Percentiles rank a stretch among this genome's conserved stretches.
These are phyloP conservation scores for Penicillium chermesinum DNA, from an alignment of 495 filamentous ascomycete genomes.

Conservation along the genomic window DNA sequence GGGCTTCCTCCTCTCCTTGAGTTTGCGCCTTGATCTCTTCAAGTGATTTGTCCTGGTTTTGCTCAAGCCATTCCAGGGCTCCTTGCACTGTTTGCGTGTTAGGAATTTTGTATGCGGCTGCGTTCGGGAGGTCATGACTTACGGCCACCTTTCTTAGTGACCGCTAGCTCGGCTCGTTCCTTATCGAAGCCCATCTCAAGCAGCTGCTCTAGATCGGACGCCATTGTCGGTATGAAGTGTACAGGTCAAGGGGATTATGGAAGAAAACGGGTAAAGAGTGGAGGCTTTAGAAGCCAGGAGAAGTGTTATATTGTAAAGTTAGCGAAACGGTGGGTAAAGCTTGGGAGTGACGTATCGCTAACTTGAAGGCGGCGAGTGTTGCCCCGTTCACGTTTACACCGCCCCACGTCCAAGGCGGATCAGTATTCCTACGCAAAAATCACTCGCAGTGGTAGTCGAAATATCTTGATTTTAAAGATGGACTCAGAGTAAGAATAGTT, in stretches of 20 bases:
- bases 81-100: constrained; percentile 87
- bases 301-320: too few species aligned
- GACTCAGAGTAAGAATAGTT: too few species aligned
- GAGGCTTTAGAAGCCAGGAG: too few species aligned
- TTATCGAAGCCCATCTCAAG: constrained; percentile 94
- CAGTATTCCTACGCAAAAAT: neutral
- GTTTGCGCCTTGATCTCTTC: constrained; percentile 62
- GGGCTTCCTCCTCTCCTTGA: constrained; percentile 45
- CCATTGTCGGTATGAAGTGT: constrained; percentile 47
- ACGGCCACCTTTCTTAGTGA: constrained; percentile 73
- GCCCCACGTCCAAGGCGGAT: neutral
- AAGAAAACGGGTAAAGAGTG: too few species aligned
- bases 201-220: constrained; percentile 71
- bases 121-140: constrained; percentile 29
- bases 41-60: constrained; percentile 75
- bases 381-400: too few species aligned
- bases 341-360: constrained; percentile 30
- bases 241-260: too few species aligned
- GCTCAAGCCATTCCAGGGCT: constrained; percentile 90
- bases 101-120: too few species aligned
- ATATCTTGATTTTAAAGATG: too few species aligned
- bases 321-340: constrained; percentile 9
- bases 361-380: constrained; percentile 30
- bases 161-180: constrained; percentile 71
- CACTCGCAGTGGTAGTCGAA: too few species aligned